Conservation (phyloP, 176 grass and related monocot genomes). For the Pontederia paniculata region DNA sequence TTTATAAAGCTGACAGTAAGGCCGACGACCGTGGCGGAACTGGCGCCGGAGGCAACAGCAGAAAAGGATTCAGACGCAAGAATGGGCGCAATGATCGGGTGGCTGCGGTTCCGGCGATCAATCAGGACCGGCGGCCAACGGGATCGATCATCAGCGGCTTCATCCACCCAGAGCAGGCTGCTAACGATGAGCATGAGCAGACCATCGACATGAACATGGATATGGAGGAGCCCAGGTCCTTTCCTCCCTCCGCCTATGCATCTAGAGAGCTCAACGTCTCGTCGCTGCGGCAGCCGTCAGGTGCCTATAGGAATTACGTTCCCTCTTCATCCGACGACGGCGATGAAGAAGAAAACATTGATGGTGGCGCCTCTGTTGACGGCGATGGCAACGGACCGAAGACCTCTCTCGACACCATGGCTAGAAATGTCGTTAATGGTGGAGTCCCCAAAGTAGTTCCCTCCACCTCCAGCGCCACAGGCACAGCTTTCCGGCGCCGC, state of each 20-base stretch:
- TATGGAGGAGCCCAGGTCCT: constrained; percentile 41
- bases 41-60: no score
- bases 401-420: no score
- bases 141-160: constrained; percentile 43
- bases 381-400: no score
- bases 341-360: neutral
- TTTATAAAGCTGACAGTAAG: no score
- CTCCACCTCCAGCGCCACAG: constrained; percentile 70
- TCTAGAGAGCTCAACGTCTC: constrained; percentile 26
- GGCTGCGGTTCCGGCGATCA: constrained; percentile 9
- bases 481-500: constrained; percentile 20
- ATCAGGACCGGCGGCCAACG: constrained; percentile 42
- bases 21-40: no score
- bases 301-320: constrained; percentile 25
- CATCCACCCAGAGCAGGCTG: constrained; percentile 32
- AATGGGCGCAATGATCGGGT: constrained; percentile 2
- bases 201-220: constrained; percentile 51
- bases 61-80: constrained; percentile 47
- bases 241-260: constrained; percentile 9
- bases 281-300: neutral
- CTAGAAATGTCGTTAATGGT: neutral
- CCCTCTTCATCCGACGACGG: constrained; percentile 26
- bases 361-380: neutral
- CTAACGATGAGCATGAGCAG: no score
- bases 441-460: constrained; percentile 38